Evolutionary conservation across 1,139 yeast genomes (phyloP), one percentile per base, ranked within the genome.

Genomic region (Kodamaea sp.): DNA sequence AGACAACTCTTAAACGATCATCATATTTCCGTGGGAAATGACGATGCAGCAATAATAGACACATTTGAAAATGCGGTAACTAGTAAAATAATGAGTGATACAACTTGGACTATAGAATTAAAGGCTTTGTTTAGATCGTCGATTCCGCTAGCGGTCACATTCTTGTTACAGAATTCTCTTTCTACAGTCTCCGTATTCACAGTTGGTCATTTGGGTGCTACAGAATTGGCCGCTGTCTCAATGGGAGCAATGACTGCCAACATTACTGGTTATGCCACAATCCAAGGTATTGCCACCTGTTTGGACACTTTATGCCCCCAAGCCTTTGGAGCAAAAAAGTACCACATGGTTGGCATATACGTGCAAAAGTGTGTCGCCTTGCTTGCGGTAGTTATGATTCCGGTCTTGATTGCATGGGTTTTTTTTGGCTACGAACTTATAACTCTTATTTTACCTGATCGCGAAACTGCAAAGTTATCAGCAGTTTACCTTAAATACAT

Each of bases 261-360:
- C 46, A 77, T 78, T 33, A 71, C 81, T 2, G 81, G 81, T 7
- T 75, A 76, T 46, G 78, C 81, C 3, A 70, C 79, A 9, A 77
- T 77, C 39, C 78, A 76, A 40, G 83, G 83, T 35, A 65, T 78
- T 28, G 78, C 96, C 0, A 88, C 96, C 0, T 79, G 95, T 20
- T 67, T 89, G 40, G 97, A 89, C 54, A 88, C 96, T 0, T 65
- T 89, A 30, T 87, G 96, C 52, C 81, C 82, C 1, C 82, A 77
- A 52, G 81, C 81, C 4, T 77, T 74, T 51, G 83, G 83, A 12
- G 81, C 81, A 4, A 65, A 68, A 34, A 73, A 68, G 45, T 73
- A 70, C 50, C 69, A 67, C 35, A 56, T 75, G 49, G 82, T 78
- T 9, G 83, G 82, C 1, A 52, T 67, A 7, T 73, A 75, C 41